A percentile compares a stretch with the other conserved stretches of the same genome.
Conservation (phyloP, 345 rosid species). For the Geranium rotundifolium region DNA sequence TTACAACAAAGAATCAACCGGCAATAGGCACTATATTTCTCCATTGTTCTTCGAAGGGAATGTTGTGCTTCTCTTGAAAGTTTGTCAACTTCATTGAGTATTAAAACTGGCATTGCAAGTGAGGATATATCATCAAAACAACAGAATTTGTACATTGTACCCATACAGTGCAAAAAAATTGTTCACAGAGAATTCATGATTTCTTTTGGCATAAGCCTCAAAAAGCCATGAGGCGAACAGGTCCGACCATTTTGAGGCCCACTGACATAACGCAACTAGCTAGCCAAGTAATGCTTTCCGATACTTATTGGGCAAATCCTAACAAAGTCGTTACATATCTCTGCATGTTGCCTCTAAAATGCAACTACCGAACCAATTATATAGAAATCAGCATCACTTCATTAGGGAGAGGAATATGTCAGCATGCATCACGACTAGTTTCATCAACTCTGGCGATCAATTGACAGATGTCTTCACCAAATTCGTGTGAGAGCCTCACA, state of each 20-base stretch:
- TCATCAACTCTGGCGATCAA: too few species aligned
- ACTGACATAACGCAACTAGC: neutral
- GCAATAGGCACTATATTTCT: slow-evolving; percentile 87
- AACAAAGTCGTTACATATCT: neutral
- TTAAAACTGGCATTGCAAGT: slow-evolving; percentile 46
- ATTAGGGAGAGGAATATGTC: too few species aligned
- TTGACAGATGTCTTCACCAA: too few species aligned
- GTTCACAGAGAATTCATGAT: neutral
- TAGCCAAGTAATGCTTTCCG: neutral
- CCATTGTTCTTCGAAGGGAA: slow-evolving; percentile 97
- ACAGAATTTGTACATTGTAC: neutral
- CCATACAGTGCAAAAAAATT: neutral
- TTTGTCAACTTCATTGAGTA: slow-evolving; percentile 96
- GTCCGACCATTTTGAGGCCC: neutral
- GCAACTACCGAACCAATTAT: too few species aligned
- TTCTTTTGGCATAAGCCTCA: neutral
- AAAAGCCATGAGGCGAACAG: neutral
- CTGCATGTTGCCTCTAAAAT: too few species aligned
- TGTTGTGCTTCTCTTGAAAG: slow-evolving; percentile 98
- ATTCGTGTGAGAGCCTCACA: too few species aligned
- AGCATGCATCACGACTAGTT: too few species aligned
- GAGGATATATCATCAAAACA: slow-evolving; percentile 8
- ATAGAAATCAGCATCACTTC: too few species aligned
- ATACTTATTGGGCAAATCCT: neutral
- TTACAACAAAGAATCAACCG: slow-evolving; percentile 87